A percentile compares a stretch with the other conserved stretches of the same genome.
Evolutionary conservation across 2,329 filamentous ascomycete species (phyloP).

Genomic region (Penicillium sp.): DNA sequence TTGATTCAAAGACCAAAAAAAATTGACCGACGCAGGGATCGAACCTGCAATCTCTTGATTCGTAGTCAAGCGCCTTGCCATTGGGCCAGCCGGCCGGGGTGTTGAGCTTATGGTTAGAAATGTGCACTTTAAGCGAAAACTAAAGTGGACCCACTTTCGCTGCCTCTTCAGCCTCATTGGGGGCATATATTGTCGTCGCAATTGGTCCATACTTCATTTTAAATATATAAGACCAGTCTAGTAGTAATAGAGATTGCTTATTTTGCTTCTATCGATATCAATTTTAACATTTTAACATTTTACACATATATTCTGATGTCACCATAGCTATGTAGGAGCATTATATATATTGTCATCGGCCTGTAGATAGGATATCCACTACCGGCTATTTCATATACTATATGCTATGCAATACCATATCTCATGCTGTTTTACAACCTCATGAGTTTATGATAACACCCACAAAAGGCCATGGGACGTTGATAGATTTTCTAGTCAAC

Average conservation of each 20-base stretch:
- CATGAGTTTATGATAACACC: fast-evolving
- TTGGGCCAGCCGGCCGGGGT: conserved; percentile 42
- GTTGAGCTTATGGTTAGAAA: too few species aligned
- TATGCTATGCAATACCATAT: too few species aligned
- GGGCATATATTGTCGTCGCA: not conserved
- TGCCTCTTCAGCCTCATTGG: not conserved
- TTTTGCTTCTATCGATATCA: too few species aligned
- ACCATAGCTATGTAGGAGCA: not conserved
- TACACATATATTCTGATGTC: not conserved
- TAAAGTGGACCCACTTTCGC: not conserved
- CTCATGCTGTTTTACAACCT: fast-evolving
- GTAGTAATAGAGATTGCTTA: fast-evolving
- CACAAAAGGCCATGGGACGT: too few species aligned
- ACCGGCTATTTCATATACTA: too few species aligned
- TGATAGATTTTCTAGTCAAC: not conserved
- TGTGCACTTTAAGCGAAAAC: not conserved
- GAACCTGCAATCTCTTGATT: conserved; percentile 54
- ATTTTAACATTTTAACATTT: fast-evolving
- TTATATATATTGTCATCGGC: not conserved
- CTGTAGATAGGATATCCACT: not conserved
- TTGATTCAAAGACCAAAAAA: conserved; percentile 17
- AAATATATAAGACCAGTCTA: too few species aligned
- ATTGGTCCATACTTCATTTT: too few species aligned
- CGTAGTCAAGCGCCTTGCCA: conserved; percentile 54
- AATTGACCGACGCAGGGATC: conserved; percentile 41